Evolutionary conservation across 495 filamentous ascomycete species (phyloP).

Genomic region (Aspergillus taichungensis): DNA sequence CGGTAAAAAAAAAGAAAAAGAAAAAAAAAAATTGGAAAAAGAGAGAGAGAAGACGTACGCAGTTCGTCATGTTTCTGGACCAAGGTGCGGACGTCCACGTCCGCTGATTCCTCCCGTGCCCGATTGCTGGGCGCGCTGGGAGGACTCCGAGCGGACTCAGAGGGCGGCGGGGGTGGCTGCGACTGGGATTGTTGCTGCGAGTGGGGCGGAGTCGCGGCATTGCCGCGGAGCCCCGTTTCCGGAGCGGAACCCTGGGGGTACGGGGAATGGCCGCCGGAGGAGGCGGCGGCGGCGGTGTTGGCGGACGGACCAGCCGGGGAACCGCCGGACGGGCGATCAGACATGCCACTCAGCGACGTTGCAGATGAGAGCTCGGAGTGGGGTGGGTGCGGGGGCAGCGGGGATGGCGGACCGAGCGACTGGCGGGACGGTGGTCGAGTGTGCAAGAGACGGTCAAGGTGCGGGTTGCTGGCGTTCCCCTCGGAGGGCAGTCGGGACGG

Average conservation of each 20-base stretch:
- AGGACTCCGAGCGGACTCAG: too few species aligned
- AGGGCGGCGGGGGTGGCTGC: conserved; percentile 5
- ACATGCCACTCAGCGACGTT: conserved; percentile 10
- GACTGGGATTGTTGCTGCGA: conserved; percentile 34
- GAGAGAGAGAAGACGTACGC: conserved; percentile 39
- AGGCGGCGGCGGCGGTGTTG: conserved; percentile 3
- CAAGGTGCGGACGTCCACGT: conserved; percentile 37
- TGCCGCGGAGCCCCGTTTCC: conserved; percentile 13
- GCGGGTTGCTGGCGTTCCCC: conserved; percentile 12
- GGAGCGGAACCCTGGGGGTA: conserved; percentile 18
- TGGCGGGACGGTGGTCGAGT: conserved; percentile 53
- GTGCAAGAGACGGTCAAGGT: conserved; percentile 12
- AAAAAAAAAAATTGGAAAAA: not conserved
- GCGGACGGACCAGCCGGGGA: conserved; percentile 13
- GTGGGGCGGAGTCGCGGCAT: conserved; percentile 26
- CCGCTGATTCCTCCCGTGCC: conserved; percentile 38
- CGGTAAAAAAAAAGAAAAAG: conserved; percentile 8
- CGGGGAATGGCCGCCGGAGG: conserved; percentile 10
- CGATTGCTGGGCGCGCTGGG: too few species aligned
- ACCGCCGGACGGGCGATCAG: conserved; percentile 25
- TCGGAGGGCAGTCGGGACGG: conserved; percentile 22
- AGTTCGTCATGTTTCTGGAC: conserved; percentile 52
- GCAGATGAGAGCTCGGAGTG: conserved; percentile 15
- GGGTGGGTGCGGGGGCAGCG: conserved; percentile 13
- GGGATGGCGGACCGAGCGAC: conserved; percentile 37